phyloP scores from a whole-genome alignment of 805 yeast species.

The Myxozyma vanderwaltii region DNA sequence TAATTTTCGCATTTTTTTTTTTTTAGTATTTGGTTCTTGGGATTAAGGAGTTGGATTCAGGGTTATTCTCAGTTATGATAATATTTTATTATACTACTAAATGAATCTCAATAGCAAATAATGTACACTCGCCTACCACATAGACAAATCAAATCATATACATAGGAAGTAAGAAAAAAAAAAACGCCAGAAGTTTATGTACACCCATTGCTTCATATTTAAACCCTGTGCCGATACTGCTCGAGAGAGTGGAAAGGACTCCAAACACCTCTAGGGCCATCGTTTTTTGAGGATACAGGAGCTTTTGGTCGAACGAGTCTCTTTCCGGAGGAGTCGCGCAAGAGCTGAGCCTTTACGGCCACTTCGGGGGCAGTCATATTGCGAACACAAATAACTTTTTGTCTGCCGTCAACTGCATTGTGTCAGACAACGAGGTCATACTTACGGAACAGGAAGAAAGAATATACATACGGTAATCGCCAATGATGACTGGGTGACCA shows the following conservation, averaged over 20 bases:
- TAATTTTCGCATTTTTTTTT: not conserved
- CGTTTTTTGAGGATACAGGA: constrained; percentile 78
- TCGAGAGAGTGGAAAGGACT: constrained; percentile 62
- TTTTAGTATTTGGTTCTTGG: not conserved
- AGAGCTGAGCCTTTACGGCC: constrained; percentile 61
- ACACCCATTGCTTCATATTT: not conserved
- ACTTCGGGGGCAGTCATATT: constrained; percentile 67
- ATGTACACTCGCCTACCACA: not conserved
- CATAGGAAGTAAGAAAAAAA: too few relatives aligned
- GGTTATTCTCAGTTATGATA: not conserved
- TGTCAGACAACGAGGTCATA: not conserved
- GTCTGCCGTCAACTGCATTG: constrained; percentile 42
- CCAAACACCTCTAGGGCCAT: constrained; percentile 94
- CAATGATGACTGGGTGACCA: constrained; percentile 71
- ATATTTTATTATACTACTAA: not conserved
- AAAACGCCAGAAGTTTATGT: not conserved
- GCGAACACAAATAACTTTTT: constrained; percentile 71
- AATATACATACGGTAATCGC: constrained; percentile 49
- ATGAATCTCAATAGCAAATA: not conserved
- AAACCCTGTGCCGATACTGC: constrained; percentile 27
- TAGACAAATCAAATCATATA: too few relatives aligned
- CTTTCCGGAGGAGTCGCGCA: constrained; percentile 70
- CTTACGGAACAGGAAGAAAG: not conserved
- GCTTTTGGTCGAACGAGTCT: constrained; percentile 53
- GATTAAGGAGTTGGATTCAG: not conserved